Evolutionary conservation across 352 stramenopile species (phyloP).

Genomic region (Pythium biforme): DNA sequence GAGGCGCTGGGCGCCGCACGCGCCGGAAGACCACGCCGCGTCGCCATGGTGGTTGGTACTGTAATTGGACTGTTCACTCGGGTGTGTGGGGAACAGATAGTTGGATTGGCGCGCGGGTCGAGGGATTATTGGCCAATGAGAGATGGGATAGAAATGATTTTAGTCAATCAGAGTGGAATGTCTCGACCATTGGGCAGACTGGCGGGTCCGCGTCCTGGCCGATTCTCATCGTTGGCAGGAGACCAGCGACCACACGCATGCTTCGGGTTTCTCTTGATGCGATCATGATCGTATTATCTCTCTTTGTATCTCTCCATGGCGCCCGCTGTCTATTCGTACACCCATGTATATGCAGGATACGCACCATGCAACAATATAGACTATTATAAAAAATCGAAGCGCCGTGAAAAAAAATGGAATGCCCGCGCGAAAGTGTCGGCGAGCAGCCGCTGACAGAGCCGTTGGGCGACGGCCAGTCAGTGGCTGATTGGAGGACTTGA

Average conservation of each 20-base stretch:
- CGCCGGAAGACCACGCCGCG: background rate
- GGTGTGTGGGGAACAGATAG: too few species aligned
- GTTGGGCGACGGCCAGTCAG: background rate
- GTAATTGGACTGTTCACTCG: too few species aligned
- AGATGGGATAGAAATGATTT: too few species aligned
- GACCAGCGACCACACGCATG: too few species aligned
- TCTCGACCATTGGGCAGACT: too few species aligned
- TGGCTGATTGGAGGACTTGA: background rate
- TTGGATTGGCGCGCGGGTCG: too few species aligned
- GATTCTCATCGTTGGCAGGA: too few species aligned
- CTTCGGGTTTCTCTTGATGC: too few species aligned
- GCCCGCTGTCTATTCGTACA: conserved; percentile 8
- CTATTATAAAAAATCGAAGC: conserved; percentile 16
- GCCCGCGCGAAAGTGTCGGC: background rate
- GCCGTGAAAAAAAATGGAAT: conserved; percentile 9
- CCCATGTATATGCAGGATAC: conserved; percentile 8
- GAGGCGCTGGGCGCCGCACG: conserved; percentile 5
- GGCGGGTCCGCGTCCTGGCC: too few species aligned
- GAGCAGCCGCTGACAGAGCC: background rate
- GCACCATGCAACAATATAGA: conserved; percentile 10
- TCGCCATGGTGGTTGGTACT: conserved; percentile 13
- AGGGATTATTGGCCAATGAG: too few species aligned
- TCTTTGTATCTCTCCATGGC: conserved; percentile 4
- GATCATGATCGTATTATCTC: background rate
- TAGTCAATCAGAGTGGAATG: too few species aligned